Evolutionary conservation across 2,329 filamentous ascomycete genomes (phyloP).

Genomic region (Calonectria henricotiae): DNA sequence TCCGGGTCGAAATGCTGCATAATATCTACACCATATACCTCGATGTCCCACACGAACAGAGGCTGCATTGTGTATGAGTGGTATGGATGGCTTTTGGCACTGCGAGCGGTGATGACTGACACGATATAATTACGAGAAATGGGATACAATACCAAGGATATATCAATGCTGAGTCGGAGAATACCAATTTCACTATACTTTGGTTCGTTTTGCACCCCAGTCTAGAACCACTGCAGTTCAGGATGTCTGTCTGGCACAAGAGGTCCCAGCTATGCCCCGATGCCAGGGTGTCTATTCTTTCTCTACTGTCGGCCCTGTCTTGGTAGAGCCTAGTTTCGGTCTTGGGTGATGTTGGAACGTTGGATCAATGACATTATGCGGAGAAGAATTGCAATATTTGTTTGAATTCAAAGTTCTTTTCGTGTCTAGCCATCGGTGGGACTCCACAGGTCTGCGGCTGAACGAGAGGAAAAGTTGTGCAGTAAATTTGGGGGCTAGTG

Average conservation of each 20-base stretch:
- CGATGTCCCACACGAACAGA: neutral
- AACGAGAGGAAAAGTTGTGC: neutral
- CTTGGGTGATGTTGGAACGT: no score
- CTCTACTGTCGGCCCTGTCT: no score
- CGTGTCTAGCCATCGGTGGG: no score
- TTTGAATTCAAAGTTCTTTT: no score
- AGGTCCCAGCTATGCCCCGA: no score
- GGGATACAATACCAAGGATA: neutral
- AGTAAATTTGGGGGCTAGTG: neutral
- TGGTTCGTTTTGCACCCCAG: neutral
- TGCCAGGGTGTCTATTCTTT: no score
- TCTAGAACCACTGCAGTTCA: neutral
- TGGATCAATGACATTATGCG: no score
- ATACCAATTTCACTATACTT: no score
- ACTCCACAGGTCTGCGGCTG: neutral
- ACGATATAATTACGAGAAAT: neutral
- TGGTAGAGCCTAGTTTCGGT: no score
- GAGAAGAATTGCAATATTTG: no score
- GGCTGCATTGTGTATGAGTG: neutral
- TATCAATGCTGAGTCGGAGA: neutral
- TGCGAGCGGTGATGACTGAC: neutral
- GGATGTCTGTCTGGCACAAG: no score
- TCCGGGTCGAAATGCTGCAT: conserved; percentile 3
- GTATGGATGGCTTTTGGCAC: neutral
- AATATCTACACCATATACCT: conserved; percentile 8